Conservation (phyloP, 1,139 yeast species). For the Protomyces pachydermus region DNA sequence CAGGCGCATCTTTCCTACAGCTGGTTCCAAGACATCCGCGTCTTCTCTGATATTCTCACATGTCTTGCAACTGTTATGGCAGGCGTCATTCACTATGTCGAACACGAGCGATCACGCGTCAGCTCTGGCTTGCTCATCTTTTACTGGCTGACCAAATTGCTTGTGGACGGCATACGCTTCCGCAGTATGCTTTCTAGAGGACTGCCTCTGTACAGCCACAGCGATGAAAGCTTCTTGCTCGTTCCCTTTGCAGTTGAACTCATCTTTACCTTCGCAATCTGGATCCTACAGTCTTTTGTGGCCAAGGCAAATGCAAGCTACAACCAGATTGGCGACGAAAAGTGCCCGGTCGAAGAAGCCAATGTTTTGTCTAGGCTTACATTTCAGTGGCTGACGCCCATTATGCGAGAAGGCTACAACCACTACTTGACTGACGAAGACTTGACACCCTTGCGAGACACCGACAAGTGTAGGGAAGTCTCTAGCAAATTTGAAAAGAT, state of each 20-base stretch:
- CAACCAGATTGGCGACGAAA: constrained; percentile 37
- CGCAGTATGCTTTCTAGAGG: constrained; percentile 31
- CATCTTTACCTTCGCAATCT: constrained; percentile 26
- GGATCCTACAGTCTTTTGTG: constrained; percentile 24
- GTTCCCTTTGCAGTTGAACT: constrained; percentile 30
- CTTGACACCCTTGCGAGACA: constrained; percentile 71
- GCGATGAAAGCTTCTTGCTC: constrained; percentile 28
- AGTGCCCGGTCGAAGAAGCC: constrained; percentile 77
- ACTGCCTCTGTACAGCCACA: constrained; percentile 27
- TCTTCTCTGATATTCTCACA: constrained; percentile 45
- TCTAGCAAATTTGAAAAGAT: constrained; percentile 63
- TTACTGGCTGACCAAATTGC: constrained; percentile 64
- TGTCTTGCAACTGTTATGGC: constrained; percentile 50
- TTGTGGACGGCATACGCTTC: constrained; percentile 38
- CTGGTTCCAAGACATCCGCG: constrained; percentile 44
- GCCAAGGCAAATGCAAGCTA: constrained; percentile 23
- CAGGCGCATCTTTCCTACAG: constrained; percentile 34
- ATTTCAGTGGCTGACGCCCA: constrained; percentile 84
- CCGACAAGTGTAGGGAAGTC: constrained; percentile 48
- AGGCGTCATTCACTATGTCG: constrained; percentile 60
- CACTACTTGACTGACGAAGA: constrained; percentile 71
- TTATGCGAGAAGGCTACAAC: constrained; percentile 78
- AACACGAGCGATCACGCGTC: constrained; percentile 58
- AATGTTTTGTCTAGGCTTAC: constrained; percentile 77
- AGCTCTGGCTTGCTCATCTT: constrained; percentile 67